Base-by-base conservation (phyloP, 306 rosid genomes). In the Argentina anserina region DNA sequence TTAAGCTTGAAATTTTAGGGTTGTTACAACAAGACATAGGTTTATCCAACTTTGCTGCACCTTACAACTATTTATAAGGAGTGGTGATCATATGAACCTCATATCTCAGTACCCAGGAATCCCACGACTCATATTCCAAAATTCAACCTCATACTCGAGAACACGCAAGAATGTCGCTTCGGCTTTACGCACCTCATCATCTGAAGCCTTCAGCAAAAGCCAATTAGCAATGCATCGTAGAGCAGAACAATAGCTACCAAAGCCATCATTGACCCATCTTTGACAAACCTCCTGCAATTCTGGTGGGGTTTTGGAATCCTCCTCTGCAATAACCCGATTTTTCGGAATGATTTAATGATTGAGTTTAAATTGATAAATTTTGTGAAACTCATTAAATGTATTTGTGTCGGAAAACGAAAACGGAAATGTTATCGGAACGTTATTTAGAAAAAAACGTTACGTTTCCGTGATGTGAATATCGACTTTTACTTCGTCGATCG, bases 201-300 rank as follows among this genome's bases (percentile, higher is more conserved):
- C 86, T 0, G 87, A 20, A 52, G 86, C 86, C 79, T 61, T 82
- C 66, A 75, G 86, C 64, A 93, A 71, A 25, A 84, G 71, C 64
- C 82, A 61, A 65, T 87, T 52, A 9, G 78, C 90, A 33, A 93
- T 86, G 25, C 67, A 70, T 46, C 71, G 80, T 21, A 93, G 84
- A 42, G 87, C 64, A 29, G 78, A 71, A 36, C 98, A 93, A 53
- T 93, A 93, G 60, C 69, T 81, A 53, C 81, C 86, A 71, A 93
- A 93, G 14, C 80, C 92, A 20, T 87, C 87, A 68, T 67, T 88
- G 37, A 97, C 98, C 98, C 97, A 93, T 74, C 97, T 85, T 50
- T 70, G 83, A 71, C 97, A 93, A 28, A 85, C 84, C 79, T 85
- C 92, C 75, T 78, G 73, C 74, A 87, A 78, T 76, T 89, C 91